These are phyloP conservation scores for Adansonia grandidieri DNA, from an alignment of 441 rosid genomes.

Conservation along the genomic window DNA sequence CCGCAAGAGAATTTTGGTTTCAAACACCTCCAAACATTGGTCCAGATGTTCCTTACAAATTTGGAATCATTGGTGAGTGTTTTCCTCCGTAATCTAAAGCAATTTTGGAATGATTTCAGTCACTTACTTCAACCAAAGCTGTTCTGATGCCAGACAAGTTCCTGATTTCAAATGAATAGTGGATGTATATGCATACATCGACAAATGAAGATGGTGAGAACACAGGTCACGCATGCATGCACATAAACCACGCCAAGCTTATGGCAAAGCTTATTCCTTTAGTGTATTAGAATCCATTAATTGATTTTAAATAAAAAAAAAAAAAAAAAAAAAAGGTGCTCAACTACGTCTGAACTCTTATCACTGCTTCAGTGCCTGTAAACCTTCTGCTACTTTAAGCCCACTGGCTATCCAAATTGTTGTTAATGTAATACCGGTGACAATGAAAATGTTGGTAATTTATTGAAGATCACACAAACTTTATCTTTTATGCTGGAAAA, in stretches of 20 bases:
- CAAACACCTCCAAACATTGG: slow-evolving; percentile 65
- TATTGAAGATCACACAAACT: slow-evolving; percentile 2
- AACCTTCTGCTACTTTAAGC: neutral
- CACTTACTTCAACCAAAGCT: slow-evolving; percentile 16
- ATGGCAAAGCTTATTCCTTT: neutral
- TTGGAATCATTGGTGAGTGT: slow-evolving; percentile 72
- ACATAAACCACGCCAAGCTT: neutral
- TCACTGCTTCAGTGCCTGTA: neutral
- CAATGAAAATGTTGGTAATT: slow-evolving; percentile 11
- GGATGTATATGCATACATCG: neutral
- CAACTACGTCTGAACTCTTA: neutral
- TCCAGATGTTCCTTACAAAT: slow-evolving; percentile 69
- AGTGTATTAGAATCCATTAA: slow-evolving; percentile 3
- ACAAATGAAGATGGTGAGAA: neutral
- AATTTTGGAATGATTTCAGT: neutral
- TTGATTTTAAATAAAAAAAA: neutral
- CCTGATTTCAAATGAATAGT: slow-evolving; percentile 4
- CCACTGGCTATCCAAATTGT: neutral
- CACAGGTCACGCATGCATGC: neutral
- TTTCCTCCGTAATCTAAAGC: neutral
- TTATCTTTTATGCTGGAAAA: neutral
- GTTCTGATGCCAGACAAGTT: neutral
- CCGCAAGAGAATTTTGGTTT: slow-evolving; percentile 70
- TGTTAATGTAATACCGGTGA: neutral
- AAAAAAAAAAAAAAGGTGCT: neutral